These are phyloP conservation scores for Prunus dulcis DNA, from an alignment of 306 rosid genomes.

Conservation along the genomic window DNA sequence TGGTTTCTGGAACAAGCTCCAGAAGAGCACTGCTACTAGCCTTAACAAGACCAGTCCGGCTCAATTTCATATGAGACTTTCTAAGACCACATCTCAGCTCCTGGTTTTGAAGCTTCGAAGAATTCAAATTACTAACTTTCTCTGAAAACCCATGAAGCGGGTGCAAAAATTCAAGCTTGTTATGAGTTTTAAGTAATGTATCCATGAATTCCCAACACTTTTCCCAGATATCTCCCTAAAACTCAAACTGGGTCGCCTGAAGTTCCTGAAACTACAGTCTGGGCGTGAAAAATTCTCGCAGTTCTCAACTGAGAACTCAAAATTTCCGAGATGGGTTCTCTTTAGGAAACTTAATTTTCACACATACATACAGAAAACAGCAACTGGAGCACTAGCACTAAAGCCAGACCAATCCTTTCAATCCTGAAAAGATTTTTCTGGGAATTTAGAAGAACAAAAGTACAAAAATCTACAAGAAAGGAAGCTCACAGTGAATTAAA, in stretches of 20 bases:
- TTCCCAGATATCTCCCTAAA: conserved; percentile 18
- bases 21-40: conserved; percentile 64
- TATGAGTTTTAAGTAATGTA: conserved; percentile 86
- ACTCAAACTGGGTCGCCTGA: conserved; percentile 24
- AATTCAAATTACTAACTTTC: conserved; percentile 41
- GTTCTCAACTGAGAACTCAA: conserved; percentile 1
- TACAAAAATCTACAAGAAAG: neutral
- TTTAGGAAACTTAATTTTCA: conserved; percentile 2
- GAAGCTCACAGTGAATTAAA: neutral
- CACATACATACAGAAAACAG: neutral
- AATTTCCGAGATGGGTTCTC: neutral
- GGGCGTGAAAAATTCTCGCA: conserved; percentile 10
- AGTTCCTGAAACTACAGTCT: conserved; percentile 24
- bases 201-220: conserved; percentile 46
- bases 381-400: neutral
- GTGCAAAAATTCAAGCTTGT: conserved; percentile 71
- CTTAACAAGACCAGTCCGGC: conserved; percentile 41
- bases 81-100: conserved; percentile 60
- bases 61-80: conserved; percentile 43
- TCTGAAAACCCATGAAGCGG: conserved; percentile 80
- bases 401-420: neutral
- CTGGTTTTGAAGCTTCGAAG: conserved; percentile 49
- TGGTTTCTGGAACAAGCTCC: conserved; percentile 93
- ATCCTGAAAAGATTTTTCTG: neutral
- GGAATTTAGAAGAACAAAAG: neutral